Base-by-base conservation (phyloP, 805 yeast species). In the Starmerella sp. region DNA sequence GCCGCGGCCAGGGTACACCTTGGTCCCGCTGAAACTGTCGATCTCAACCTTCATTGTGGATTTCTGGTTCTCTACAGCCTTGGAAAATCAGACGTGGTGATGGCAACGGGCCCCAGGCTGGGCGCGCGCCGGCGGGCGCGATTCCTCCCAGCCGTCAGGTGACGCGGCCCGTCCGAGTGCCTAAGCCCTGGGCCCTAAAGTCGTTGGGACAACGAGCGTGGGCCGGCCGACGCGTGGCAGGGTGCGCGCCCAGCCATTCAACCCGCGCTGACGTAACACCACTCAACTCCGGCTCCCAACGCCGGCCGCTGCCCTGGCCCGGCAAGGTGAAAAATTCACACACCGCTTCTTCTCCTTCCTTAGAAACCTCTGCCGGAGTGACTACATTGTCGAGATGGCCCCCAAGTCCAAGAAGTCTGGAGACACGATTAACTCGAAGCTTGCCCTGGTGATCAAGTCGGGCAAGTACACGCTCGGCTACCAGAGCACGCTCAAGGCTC, bases 1-100 rank as follows among this genome's bases (percentile, higher is more conserved):
- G 79, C 98, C 97, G 65, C 97, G 88, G 80, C 98, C 99, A 82
- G 98, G 98, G 95, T 91, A 93, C 83, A 93, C 91, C 81, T 91
- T 93, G 73, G 91, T 78, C 77, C 98, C 98, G 71, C 98, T 91
- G 82, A 93, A 93, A 74, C 97, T 86, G 79, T 93, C 97, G 81
- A 91, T 80, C 86, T 93, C 98, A 79, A 93, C 87, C 95, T 93
- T 93, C 98, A 93, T 93, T 79, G 71, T 56, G 41, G 48, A 38
- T 43, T 22, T 36, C 50, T 54, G 52, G 51, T 52, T 43, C 32
- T 39, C 48, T 37, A 11, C 42, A 36, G 43, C 51, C 51, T 5
- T 48, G 51, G 51, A 48, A 48, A 48, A 48, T 45, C 50, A 31
- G 56, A 44, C 29, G 42, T 22, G 36, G 37, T 46, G 49, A 15